Evolutionary conservation across 1,139 yeast genomes (phyloP).

Genomic region (Groenewaldozyma auringiensis): DNA sequence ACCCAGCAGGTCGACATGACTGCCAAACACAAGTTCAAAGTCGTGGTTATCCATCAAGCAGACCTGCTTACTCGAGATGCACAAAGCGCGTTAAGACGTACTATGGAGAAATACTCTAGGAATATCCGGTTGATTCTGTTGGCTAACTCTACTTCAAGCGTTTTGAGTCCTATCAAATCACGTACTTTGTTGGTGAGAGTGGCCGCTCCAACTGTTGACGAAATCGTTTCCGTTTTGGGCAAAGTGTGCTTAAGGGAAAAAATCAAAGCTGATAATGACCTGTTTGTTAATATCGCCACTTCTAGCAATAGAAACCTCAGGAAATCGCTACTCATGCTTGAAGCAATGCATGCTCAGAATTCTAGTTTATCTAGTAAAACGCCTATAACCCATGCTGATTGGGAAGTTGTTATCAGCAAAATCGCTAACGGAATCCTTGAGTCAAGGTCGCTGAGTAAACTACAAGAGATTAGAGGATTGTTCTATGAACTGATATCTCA

Average conservation of each 20-base stretch:
- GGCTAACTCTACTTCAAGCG: slow-evolving; percentile 84
- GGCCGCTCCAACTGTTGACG: slow-evolving; percentile 66
- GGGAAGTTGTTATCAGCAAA: slow-evolving; percentile 71
- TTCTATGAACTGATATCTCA: slow-evolving; percentile 84
- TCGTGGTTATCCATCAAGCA: slow-evolving; percentile 91
- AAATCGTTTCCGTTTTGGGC: slow-evolving; percentile 47
- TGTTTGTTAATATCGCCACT: slow-evolving; percentile 47
- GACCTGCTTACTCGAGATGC: slow-evolving; percentile 91
- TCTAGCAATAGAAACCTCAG: slow-evolving; percentile 67
- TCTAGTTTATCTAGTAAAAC: slow-evolving; percentile 26
- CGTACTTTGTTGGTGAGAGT: slow-evolving; percentile 81
- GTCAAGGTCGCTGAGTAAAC: slow-evolving; percentile 52
- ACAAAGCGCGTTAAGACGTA: slow-evolving; percentile 93
- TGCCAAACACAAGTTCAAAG: slow-evolving; percentile 73
- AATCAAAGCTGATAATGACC: slow-evolving; percentile 35
- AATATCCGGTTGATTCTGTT: slow-evolving; percentile 78
- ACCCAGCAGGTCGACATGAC: slow-evolving; percentile 84
- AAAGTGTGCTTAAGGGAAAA: slow-evolving; percentile 54
- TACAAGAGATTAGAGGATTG: slow-evolving; percentile 65
- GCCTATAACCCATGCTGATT: slow-evolving; percentile 59
- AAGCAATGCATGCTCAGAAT: slow-evolving; percentile 71
- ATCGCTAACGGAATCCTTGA: slow-evolving; percentile 54
- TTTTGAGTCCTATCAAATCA: slow-evolving; percentile 89
- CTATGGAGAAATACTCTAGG: slow-evolving; percentile 94
- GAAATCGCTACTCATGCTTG: slow-evolving; percentile 68